Conservation (phyloP, 2,329 filamentous ascomycete genomes). For the Penicillium thymicola region DNA sequence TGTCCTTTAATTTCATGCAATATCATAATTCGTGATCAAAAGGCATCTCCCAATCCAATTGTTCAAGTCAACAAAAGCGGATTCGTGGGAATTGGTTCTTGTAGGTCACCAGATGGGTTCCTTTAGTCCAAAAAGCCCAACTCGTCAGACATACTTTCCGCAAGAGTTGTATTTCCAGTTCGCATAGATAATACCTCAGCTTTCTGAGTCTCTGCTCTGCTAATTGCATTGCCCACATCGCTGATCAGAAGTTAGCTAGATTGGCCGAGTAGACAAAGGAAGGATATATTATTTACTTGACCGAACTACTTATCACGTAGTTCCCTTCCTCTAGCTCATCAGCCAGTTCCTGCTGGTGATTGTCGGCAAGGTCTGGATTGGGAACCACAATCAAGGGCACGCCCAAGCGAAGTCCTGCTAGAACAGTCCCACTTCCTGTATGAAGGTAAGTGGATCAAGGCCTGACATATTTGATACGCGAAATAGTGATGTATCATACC, state of each 20-base stretch:
- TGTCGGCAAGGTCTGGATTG: slow-evolving; percentile 76
- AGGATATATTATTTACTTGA: slow-evolving; percentile 53
- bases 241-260: slow-evolving; percentile 32
- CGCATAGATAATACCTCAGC: neutral
- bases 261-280: neutral
- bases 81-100: neutral
- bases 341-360: slow-evolving; percentile 88
- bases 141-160: slow-evolving; percentile 38
- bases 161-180: neutral
- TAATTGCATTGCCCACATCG: slow-evolving; percentile 47
- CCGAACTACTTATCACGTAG: slow-evolving; percentile 69
- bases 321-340: slow-evolving; percentile 68
- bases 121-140: slow-evolving; percentile 54
- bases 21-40: neutral
- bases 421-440: slow-evolving; percentile 80
- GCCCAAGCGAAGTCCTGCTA: slow-evolving; percentile 72
- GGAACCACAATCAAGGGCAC: slow-evolving; percentile 85
- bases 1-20: neutral
- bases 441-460: slow-evolving; percentile 6
- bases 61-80: neutral
- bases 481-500: slow-evolving; percentile 53
- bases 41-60: neutral
- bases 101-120: neutral
- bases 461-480: neutral
- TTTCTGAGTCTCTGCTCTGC: slow-evolving; percentile 43